Evolutionary conservation across 2,329 filamentous ascomycete species (phyloP), one percentile per base, ranked within the genome.

Genomic region (Lojkania enalia): DNA sequence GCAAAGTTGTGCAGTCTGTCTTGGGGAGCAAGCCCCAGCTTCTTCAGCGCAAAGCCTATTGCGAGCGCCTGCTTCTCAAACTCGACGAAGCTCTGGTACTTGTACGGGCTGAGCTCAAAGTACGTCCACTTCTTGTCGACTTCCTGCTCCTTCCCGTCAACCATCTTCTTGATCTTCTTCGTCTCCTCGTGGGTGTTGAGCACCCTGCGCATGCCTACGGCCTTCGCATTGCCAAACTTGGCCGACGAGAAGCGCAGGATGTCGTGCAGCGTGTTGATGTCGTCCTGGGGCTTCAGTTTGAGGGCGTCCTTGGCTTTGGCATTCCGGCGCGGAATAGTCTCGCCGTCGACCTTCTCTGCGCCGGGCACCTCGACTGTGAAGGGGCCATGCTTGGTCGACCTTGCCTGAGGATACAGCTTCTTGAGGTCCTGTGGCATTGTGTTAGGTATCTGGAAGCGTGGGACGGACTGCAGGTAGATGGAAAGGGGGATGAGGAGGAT

Each of bases 111-210:
- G 56, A 95, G 83, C 78, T 96, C 90, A 58, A 89, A 95, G 73
- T 85, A 95, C 41, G 85, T 84, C 90, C 90, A 96, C 70, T 92
- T 83, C 82, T 95, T 96, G 52, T 95, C 88, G 23, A 94, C 83
- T 73, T 91, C 82, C 54, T 79, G 77, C 70, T 90, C 80, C 67
- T 87, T 80, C 57, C 90, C 90, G 63, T 95, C 88, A 46, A 95
- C 76, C 39, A 89, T 79, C 80, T 95, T 96, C 79, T 90, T 87
- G 57, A 96, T 76, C 79, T 90, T 94, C 77, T 92, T 95, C 58
- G 81, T 85, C 77, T 96, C 90, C 60, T 82, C 82, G 71, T 95
- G 90, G 35, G 85, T 83, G 70, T 85, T 78, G 71, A 96, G 70
- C 46, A 95, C 79, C 68, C 81, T 85, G 52, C 90, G 84, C 61